Percentiles rank a stretch among this genome's conserved stretches.
These are phyloP conservation scores for Amanita phalloides DNA, from an alignment of 768 basidiomycete species.

Conservation along the genomic window DNA sequence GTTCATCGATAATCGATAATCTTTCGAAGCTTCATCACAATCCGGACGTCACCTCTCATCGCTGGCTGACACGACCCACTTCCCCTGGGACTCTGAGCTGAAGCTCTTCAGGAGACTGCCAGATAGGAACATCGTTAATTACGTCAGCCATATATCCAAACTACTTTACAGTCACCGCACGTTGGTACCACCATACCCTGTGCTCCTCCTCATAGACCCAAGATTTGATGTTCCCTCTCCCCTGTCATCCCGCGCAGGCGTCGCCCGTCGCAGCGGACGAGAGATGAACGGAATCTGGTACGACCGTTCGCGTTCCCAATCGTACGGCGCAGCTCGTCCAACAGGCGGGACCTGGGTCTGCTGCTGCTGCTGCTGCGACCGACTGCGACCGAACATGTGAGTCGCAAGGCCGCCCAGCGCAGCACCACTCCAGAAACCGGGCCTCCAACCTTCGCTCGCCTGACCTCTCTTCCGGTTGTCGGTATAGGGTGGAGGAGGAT, in stretches of 20 bases:
- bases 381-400: conserved; percentile 28
- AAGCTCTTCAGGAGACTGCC: no score
- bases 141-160: no score
- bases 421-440: conserved; percentile 85
- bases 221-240: conserved; percentile 62
- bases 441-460: conserved; percentile 33
- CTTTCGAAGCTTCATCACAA: no score
- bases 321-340: conserved; percentile 25
- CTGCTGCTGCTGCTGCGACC: conserved; percentile 4
- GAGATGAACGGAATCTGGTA: conserved; percentile 7
- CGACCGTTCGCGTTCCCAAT: conserved; percentile 41
- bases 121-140: no score
- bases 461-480: conserved; percentile 19
- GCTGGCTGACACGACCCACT: no score
- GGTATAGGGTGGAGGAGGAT: conserved; percentile 49
- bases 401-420: conserved; percentile 62
- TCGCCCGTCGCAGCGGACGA: conserved; percentile 13
- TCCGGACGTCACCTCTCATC: no score
- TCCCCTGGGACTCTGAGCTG: no score
- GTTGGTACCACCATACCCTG: conserved; percentile 70
- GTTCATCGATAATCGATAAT: no score
- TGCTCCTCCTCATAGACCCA: conserved; percentile 65
- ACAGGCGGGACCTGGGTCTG: conserved; percentile 15
- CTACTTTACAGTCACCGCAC: conserved; percentile 36
- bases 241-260: conserved; percentile 32